Conservation (phyloP, 164 flowering plant genomes). For the Kalanchoe fedtschenkoi region DNA sequence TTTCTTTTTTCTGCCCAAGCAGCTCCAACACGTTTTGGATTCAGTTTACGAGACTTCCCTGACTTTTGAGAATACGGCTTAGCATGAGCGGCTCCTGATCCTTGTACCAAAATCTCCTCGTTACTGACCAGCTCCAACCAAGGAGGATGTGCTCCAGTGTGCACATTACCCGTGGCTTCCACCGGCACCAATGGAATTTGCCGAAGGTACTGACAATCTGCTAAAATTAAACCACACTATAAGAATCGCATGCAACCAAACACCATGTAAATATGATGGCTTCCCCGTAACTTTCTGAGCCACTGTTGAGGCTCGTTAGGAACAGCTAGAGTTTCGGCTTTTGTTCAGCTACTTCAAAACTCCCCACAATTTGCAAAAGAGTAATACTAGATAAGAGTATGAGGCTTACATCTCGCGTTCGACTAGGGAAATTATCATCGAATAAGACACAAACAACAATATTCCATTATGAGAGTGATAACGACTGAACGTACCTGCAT, state of each 20-base stretch:
- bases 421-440: too few species aligned
- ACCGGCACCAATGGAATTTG: constrained; percentile 18
- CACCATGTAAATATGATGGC: too few species aligned
- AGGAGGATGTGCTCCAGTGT: constrained; percentile 90
- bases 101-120: constrained; percentile 10
- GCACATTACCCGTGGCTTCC: constrained; percentile 52
- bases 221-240: constrained; percentile 8
- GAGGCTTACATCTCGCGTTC: too few species aligned
- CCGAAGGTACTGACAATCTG: constrained; percentile 34
- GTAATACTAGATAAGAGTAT: too few species aligned
- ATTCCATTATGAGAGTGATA: too few species aligned
- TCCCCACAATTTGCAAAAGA: too few species aligned
- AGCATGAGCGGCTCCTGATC: neutral
- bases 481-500: constrained; percentile 33
- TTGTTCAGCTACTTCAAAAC: too few species aligned
- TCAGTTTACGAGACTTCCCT: constrained; percentile 41
- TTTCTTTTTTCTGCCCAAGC: constrained; percentile 96
- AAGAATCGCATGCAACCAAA: constrained; percentile 2
- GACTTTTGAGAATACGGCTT: constrained; percentile 14
- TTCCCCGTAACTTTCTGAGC: too few species aligned
- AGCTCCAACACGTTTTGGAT: constrained; percentile 89
- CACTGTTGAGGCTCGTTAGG: too few species aligned
- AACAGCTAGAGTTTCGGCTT: too few species aligned
- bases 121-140: constrained; percentile 48
- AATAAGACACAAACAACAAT: too few species aligned